phyloP scores from a whole-genome alignment of 2,329 filamentous ascomycete genomes.

The Parastagonospora avenae region DNA sequence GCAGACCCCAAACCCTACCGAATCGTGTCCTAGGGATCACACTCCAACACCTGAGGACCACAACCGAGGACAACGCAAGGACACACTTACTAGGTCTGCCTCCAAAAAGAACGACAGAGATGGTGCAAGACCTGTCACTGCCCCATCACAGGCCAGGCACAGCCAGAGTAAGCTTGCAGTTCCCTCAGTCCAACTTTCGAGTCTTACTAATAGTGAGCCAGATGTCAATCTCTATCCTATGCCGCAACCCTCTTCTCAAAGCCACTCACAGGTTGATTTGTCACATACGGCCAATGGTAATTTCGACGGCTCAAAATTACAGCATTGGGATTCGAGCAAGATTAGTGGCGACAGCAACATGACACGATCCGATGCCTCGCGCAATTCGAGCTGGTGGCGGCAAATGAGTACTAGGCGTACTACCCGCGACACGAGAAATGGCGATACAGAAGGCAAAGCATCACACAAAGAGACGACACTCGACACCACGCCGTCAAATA shows the following conservation, averaged over 20 bases:
- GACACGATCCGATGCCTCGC: constrained; percentile 36
- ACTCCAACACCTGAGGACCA: constrained; percentile 16
- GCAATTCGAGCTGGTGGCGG: constrained; percentile 44
- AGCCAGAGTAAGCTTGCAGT: constrained; percentile 40
- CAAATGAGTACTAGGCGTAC: constrained; percentile 39
- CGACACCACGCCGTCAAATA: constrained; percentile 27
- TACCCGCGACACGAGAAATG: constrained; percentile 35
- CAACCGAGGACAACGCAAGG: constrained; percentile 34
- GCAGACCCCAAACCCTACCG: constrained; percentile 39
- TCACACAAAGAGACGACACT: constrained; percentile 34
- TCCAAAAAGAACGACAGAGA: constrained; percentile 35
- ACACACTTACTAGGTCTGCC: constrained; percentile 33
- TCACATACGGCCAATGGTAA: constrained; percentile 39
- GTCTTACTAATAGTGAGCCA: constrained; percentile 11
- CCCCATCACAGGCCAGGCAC: constrained; percentile 40
- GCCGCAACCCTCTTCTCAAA: constrained; percentile 36
- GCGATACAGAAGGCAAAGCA: constrained; percentile 29
- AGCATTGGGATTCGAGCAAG: constrained; percentile 41
- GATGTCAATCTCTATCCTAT: constrained; percentile 38
- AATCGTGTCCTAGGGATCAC: constrained; percentile 24
- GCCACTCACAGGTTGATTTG: constrained; percentile 43
- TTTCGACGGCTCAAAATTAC: constrained; percentile 36
- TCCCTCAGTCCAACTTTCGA: constrained; percentile 17
- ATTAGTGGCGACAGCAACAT: constrained; percentile 36
- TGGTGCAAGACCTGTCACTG: constrained; percentile 38